Percentiles rank a stretch among this genome's conserved stretches.
phyloP scores from a whole-genome alignment of 140 eudicot genomes.

The Senecio squalidus region DNA sequence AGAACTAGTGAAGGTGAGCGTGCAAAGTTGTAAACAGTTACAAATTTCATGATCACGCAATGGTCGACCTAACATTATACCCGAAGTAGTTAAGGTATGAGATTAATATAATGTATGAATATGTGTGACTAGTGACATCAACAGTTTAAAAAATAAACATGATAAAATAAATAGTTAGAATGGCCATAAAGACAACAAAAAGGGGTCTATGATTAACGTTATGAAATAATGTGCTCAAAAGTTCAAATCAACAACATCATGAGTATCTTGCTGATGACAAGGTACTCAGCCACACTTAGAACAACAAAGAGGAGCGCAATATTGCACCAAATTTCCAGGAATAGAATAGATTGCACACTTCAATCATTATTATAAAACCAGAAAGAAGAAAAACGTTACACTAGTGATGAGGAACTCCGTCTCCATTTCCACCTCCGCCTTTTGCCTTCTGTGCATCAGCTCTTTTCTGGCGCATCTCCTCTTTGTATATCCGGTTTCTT shows the following conservation, averaged over 20 bases:
- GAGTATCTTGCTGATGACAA: constrained; percentile 21
- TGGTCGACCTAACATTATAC: constrained; percentile 16
- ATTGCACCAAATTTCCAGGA: constrained; percentile 19
- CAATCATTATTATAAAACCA: constrained; percentile 42
- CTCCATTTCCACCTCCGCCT: constrained; percentile 57
- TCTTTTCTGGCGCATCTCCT: constrained; percentile 92
- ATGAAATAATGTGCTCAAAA: constrained; percentile 20
- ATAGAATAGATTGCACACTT: constrained; percentile 24
- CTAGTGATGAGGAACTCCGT: constrained; percentile 47
- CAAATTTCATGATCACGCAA: constrained; percentile 7
- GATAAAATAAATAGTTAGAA: not conserved
- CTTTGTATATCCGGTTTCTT: constrained; percentile 83
- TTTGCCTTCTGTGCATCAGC: constrained; percentile 75
- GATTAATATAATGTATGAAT: constrained; percentile 1
- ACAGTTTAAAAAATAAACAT: not conserved
- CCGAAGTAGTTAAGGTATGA: constrained; percentile 22
- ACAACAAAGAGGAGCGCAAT: constrained; percentile 30
- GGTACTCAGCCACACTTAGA: constrained; percentile 18
- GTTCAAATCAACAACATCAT: constrained; percentile 9
- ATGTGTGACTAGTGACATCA: constrained; percentile 15
- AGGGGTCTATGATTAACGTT: constrained; percentile 22
- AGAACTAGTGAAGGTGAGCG: too few relatives aligned
- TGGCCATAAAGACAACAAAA: constrained; percentile 3
- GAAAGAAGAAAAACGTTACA: constrained; percentile 12
- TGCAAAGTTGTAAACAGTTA: constrained; percentile 9